Percentiles rank a stretch among this genome's conserved stretches.
Conservation (phyloP, 2,329 filamentous ascomycete genomes). For the Paramyrothecium sp. region DNA sequence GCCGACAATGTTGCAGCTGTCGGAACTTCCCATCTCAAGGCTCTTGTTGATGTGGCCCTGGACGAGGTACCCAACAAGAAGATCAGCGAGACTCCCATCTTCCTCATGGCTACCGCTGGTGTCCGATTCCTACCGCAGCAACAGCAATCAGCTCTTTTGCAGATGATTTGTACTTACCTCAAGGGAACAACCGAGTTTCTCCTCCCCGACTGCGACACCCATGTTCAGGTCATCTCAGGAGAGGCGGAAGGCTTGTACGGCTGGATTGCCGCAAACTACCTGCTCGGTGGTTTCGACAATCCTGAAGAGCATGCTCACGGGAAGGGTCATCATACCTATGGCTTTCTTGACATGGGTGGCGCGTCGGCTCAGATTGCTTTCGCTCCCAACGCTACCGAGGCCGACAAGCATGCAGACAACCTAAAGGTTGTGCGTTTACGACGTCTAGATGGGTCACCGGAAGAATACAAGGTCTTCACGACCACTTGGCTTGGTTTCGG, state of each 20-base stretch:
- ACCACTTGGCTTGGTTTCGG: constrained; percentile 97
- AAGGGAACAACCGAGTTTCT: constrained; percentile 74
- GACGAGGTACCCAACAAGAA: constrained; percentile 73
- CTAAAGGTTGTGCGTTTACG: constrained; percentile 83
- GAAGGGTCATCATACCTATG: constrained; percentile 90
- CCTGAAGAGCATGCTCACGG: constrained; percentile 75
- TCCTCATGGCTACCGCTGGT: constrained; percentile 92
- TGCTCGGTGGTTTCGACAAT: constrained; percentile 85
- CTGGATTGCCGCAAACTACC: constrained; percentile 96
- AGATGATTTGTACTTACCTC: constrained; percentile 80
- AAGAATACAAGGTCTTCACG: constrained; percentile 89
- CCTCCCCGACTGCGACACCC: constrained; percentile 83
- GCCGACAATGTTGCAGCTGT: constrained; percentile 73
- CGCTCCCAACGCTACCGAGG: constrained; percentile 88
- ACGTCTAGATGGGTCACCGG: constrained; percentile 71
- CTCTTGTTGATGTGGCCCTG: constrained; percentile 79
- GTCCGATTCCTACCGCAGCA: constrained; percentile 79
- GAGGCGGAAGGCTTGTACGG: constrained; percentile 96
- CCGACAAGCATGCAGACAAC: constrained; percentile 84
- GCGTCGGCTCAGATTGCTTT: constrained; percentile 98
- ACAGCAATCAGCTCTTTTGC: constrained; percentile 71
- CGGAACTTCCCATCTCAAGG: constrained; percentile 77
- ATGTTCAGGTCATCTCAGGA: constrained; percentile 92
- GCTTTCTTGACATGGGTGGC: constrained; percentile 97
- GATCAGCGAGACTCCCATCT: constrained; percentile 83